Conservation (phyloP, 495 filamentous ascomycete genomes). For the Antarctomyces pellizariae region DNA sequence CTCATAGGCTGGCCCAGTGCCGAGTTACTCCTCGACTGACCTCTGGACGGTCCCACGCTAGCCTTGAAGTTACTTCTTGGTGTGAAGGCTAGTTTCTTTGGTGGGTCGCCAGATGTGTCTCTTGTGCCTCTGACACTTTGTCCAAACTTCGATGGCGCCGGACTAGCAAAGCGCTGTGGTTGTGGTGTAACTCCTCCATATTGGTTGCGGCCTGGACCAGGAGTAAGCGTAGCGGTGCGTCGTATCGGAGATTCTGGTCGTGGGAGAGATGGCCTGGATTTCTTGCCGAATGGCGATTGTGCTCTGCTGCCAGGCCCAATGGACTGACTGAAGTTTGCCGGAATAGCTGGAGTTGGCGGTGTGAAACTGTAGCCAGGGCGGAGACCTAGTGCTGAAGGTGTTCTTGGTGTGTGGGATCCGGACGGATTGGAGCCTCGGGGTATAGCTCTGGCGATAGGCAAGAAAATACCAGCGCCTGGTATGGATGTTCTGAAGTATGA, state of each 20-base stretch:
- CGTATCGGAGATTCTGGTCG: conserved; percentile 67
- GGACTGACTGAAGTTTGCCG: conserved; percentile 69
- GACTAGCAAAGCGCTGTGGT: no score
- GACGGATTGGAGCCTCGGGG: conserved; percentile 39
- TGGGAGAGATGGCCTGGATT: conserved; percentile 52
- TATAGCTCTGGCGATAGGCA: conserved; percentile 65
- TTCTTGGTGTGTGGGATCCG: conserved; percentile 42
- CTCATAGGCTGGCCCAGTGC: conserved; percentile 22
- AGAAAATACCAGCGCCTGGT: conserved; percentile 75
- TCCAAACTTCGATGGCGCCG: conserved; percentile 39
- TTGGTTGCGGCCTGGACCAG: no score
- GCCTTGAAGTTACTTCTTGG: conserved; percentile 22
- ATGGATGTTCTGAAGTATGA: conserved; percentile 66
- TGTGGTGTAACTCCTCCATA: no score
- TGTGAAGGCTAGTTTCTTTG: conserved; percentile 18
- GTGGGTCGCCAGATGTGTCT: conserved; percentile 30
- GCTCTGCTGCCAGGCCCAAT: conserved; percentile 61
- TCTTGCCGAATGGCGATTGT: conserved; percentile 43
- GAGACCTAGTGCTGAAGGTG: conserved; percentile 30
- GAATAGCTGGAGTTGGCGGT: conserved; percentile 36
- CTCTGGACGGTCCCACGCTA: conserved; percentile 26
- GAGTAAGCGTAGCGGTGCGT: no score
- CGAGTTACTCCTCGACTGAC: conserved; percentile 29
- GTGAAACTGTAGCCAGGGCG: conserved; percentile 34
- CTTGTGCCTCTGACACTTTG: conserved; percentile 36